These are phyloP conservation scores for Ustilago crameri DNA, from an alignment of 1,284 basidiomycete species.

Conservation along the genomic window DNA sequence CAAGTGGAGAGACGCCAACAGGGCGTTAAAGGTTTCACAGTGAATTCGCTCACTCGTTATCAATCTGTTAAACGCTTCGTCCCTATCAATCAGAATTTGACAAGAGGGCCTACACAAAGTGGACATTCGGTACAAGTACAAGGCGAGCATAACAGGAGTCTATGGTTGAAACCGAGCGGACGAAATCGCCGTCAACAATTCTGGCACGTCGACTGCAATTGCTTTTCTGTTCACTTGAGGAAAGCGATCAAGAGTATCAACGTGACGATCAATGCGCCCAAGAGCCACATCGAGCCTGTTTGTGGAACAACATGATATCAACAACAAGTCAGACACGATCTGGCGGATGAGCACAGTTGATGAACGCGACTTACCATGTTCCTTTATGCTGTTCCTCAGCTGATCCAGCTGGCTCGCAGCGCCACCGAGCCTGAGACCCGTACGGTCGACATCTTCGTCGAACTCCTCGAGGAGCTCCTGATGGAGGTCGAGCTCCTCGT, in stretches of 20 bases:
- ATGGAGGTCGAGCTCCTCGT: constrained; percentile 66
- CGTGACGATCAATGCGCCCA: constrained; percentile 55
- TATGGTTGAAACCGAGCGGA: not conserved
- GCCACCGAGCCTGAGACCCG: constrained; percentile 56
- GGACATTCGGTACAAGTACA: not conserved
- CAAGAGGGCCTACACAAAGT: no score
- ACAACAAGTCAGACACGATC: not conserved
- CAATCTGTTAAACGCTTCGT: no score
- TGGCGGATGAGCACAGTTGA: not conserved
- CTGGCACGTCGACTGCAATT: no score
- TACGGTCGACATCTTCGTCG: constrained; percentile 55
- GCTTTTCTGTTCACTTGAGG: constrained; percentile 57
- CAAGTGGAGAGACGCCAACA: no score
- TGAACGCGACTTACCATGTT: constrained; percentile 57
- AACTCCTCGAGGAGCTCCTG: constrained; percentile 56
- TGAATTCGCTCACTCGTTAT: no score
- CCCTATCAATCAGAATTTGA: no score
- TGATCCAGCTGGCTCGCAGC: constrained; percentile 54
- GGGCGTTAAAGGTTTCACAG: no score
- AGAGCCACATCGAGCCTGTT: constrained; percentile 54
- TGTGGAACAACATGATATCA: no score
- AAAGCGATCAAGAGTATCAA: constrained; percentile 61
- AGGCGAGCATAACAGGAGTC: no score
- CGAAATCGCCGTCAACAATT: no score
- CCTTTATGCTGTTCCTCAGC: constrained; percentile 51